Percentiles rank a stretch among this genome's conserved stretches.
These are phyloP conservation scores for Backusella mclennaniae DNA, from an alignment of 192 early-diverging fungal genomes.

Conservation along the genomic window DNA sequence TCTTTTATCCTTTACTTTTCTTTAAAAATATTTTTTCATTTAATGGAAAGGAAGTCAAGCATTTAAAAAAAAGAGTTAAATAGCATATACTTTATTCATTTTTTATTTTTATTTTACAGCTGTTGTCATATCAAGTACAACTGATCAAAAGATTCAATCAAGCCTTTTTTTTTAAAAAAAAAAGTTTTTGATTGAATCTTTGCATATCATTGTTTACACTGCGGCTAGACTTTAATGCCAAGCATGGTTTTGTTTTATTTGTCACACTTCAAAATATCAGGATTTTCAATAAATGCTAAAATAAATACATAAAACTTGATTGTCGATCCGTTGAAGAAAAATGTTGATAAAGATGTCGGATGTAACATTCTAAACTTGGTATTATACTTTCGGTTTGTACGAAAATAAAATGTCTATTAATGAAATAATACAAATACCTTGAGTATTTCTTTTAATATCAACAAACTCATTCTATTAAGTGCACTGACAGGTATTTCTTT, in stretches of 20 bases:
- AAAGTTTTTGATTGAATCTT: background rate
- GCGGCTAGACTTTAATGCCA: background rate
- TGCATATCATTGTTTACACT: background rate
- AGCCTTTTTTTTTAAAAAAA: background rate
- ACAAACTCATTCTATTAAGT: too few species aligned
- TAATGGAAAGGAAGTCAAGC: background rate
- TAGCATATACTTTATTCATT: background rate
- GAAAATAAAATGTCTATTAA: background rate
- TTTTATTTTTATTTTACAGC: background rate
- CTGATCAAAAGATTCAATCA: background rate
- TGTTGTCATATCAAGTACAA: background rate
- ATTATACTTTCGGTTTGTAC: background rate
- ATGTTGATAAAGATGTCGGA: background rate
- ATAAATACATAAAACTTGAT: background rate
- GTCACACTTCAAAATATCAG: background rate
- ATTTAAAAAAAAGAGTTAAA: background rate
- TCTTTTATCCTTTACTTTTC: background rate
- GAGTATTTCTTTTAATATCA: background rate
- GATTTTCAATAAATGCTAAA: background rate
- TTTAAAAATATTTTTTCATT: background rate
- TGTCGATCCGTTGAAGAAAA: background rate
- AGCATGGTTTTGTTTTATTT: slow-evolving; percentile 1
- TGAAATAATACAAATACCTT: background rate
- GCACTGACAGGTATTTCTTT: too few species aligned
- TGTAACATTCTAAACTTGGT: background rate